Evolutionary conservation across 1,139 yeast species (phyloP).

Genomic region (Pneumocystis canis): DNA sequence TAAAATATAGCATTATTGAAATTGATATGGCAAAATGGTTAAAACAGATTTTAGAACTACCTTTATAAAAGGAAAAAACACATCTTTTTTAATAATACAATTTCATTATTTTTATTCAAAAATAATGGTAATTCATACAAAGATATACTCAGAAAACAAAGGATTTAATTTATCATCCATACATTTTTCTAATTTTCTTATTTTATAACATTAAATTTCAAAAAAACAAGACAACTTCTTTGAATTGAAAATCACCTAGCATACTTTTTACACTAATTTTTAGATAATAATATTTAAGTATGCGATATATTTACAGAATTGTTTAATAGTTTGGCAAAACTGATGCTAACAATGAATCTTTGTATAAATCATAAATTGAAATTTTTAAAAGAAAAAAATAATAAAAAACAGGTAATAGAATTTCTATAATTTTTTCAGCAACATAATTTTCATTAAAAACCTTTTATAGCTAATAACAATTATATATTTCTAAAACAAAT

Average conservation of each 20-base stretch:
- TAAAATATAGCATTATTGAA: conserved; percentile 38
- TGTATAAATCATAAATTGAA: neutral
- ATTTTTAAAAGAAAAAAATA: neutral
- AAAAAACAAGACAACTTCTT: neutral
- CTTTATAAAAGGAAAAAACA: neutral
- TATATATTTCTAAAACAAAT: neutral
- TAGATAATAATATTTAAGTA: neutral
- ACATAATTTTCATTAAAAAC: neutral
- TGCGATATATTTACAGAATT: neutral
- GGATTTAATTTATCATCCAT: neutral
- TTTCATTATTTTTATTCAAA: neutral
- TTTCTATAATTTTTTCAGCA: neutral
- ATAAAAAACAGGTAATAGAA: neutral
- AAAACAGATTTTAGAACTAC: conserved; percentile 51
- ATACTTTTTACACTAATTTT: neutral
- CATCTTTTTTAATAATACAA: neutral
- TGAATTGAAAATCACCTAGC: neutral
- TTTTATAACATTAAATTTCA: neutral
- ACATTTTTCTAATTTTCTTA: neutral
- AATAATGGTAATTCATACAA: neutral
- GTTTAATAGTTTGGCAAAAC: neutral
- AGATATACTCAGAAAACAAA: neutral
- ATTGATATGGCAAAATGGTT: conserved; percentile 85
- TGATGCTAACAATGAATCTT: neutral
- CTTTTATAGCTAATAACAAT: no score